Evolutionary conservation across 805 yeast genomes (phyloP), one percentile per base, ranked within the genome.

Genomic region (Kuraishia hungarica): DNA sequence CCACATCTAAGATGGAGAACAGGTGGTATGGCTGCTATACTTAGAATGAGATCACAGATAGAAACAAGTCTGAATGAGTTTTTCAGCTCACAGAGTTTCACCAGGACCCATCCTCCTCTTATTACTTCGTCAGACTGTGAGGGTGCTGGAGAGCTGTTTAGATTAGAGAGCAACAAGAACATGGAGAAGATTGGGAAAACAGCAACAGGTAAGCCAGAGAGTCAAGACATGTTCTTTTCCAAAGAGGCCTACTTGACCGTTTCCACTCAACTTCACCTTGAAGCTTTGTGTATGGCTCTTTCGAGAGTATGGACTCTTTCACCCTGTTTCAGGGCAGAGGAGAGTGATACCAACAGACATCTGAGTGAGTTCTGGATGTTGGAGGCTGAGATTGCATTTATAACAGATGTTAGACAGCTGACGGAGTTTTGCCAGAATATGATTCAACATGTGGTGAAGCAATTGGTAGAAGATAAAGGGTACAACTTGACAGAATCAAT

Each of bases 281-380:
- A 94, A 66, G 88, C 84, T 1, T 67, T 89, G 52, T 81, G 92
- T 19, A 78, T 84, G 51, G 86, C 97, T 0, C 67, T 92, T 29
- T 79, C 83, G 51, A 73, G 96, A 51, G 97, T 87, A 1, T 94
- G 96, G 94, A 83, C 96, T 0, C 64, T 93, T 23, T 77, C 91
- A 0, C 99, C 99, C 1, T 89, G 97, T 56, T 94, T 94, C 67
- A 76, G 99, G 59, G 98, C 99, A 0, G 99, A 94, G 64, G 80
- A 80, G 53, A 87, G 96, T 56, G 92, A 90, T 64, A 94, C 99
- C 0, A 88, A 84, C 62, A 77, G 99, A 53, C 99, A 94, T 67
- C 70, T 94, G 56, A 81, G 93, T 57, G 99, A 94, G 68, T 94
- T 94, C 68, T 94, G 97, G 97, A 92, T 94, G 97, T 70, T 94